These are phyloP conservation scores for Elongisporangium undulatum DNA, from an alignment of 352 stramenopile genomes.

Conservation along the genomic window DNA sequence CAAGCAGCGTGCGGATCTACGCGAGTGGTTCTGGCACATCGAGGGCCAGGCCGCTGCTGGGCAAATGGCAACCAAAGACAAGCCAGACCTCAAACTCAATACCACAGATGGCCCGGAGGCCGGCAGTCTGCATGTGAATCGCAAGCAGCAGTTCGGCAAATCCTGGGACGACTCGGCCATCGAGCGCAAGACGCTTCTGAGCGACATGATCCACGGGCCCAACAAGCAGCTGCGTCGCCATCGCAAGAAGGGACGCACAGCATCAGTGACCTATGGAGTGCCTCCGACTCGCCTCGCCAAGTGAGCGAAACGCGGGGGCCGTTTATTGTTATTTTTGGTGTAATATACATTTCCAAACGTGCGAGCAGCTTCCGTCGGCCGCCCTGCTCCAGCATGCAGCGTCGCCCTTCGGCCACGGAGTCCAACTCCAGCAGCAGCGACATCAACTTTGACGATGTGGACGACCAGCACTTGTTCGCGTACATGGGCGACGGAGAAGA, in stretches of 20 bases:
- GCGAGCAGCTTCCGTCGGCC: neutral
- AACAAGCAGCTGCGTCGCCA: slow-evolving; percentile 31
- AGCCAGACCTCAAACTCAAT: neutral
- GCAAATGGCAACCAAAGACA: slow-evolving; percentile 7
- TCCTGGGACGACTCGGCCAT: slow-evolving; percentile 79
- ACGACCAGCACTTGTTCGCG: slow-evolving; percentile 51
- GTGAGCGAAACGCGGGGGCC: slow-evolving; percentile 1
- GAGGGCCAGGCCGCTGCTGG: slow-evolving; percentile 16
- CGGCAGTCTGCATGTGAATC: slow-evolving; percentile 51
- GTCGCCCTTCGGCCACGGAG: slow-evolving; percentile 29
- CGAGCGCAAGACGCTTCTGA: slow-evolving; percentile 73
- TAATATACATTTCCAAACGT: neutral
- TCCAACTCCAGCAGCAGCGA: slow-evolving; percentile 50
- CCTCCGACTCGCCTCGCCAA: slow-evolving; percentile 1
- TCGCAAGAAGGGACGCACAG: slow-evolving; percentile 19
- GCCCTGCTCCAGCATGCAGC: slow-evolving; percentile 8
- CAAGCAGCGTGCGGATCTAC: slow-evolving; percentile 64
- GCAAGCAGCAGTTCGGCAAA: slow-evolving; percentile 68
- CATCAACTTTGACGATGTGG: slow-evolving; percentile 57
- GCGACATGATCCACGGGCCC: slow-evolving; percentile 37
- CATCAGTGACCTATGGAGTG: neutral
- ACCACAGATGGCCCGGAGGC: slow-evolving; percentile 4
- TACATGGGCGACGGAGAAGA: slow-evolving; percentile 47
- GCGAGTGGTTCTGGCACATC: slow-evolving; percentile 76
- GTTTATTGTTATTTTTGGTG: slow-evolving; percentile 2